phyloP scores from a whole-genome alignment of 345 rosid genomes.

The Populus tremula region DNA sequence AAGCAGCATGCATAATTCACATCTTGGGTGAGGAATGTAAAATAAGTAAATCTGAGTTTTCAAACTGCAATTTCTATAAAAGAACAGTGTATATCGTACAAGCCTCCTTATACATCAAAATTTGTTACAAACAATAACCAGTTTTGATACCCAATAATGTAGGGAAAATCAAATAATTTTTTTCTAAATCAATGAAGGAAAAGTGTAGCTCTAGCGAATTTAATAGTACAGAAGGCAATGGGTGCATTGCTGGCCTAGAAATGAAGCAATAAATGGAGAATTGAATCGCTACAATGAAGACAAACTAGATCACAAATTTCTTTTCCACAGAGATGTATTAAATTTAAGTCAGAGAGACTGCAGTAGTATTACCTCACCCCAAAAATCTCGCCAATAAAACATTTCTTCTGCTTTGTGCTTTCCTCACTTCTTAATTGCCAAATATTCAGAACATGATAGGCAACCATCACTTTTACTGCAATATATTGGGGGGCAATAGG shows the following conservation, averaged over 20 bases:
- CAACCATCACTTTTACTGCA: not conserved
- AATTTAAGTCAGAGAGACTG: not conserved
- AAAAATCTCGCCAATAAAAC: not conserved
- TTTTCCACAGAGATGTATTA: not conserved
- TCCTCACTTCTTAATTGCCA: not conserved
- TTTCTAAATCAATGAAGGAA: not conserved
- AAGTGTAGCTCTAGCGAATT: not conserved
- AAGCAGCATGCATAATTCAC: no score
- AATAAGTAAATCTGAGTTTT: not conserved
- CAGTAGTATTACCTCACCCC: conserved; percentile 1
- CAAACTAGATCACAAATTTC: not conserved
- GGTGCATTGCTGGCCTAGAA: not conserved
- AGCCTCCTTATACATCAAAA: not conserved
- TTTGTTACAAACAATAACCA: conserved; percentile 3
- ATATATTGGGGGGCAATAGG: not conserved
- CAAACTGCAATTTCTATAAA: not conserved
- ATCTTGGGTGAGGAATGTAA: no score
- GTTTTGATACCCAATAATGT: not conserved
- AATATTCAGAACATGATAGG: not conserved
- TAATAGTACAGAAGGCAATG: conserved; percentile 1
- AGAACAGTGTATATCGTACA: not conserved
- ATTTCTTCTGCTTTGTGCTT: not conserved
- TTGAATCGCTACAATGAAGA: conserved; percentile 3
- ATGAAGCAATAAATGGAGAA: conserved; percentile 5
- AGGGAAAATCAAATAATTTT: not conserved